Percentiles rank a stretch among this genome's conserved stretches.
These are phyloP conservation scores for Nicotiana benthamiana DNA, from an alignment of 257 asterid genomes.

Conservation along the genomic window DNA sequence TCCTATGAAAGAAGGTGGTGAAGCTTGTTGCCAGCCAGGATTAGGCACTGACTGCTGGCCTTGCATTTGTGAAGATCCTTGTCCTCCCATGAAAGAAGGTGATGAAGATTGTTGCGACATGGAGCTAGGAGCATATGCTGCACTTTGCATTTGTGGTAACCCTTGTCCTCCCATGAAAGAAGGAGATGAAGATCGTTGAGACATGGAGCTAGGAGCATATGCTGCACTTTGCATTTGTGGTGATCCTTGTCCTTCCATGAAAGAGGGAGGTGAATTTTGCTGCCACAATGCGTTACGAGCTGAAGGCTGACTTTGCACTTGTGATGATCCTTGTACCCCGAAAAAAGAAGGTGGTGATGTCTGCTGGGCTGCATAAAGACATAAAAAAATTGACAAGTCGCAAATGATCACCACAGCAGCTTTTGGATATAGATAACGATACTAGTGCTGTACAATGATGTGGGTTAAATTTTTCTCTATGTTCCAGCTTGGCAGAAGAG, in stretches of 20 bases:
- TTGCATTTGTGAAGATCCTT: conserved; percentile 19
- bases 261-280: not conserved
- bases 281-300: not conserved
- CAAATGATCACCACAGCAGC: no score
- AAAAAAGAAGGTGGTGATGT: not conserved
- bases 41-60: conserved; percentile 17
- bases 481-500: no score
- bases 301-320: conserved; percentile 4
- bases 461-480: no score
- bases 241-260: not conserved
- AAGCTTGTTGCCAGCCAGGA: not conserved
- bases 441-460: no score
- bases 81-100: not conserved
- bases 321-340: conserved; percentile 7
- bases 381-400: no score
- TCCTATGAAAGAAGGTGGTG: not conserved
- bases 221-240: not conserved
- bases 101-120: not conserved
- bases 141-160: conserved; percentile 2
- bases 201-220: not conserved
- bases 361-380: not conserved
- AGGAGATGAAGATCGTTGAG: not conserved
- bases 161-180: not conserved
- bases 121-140: not conserved
- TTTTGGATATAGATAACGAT: no score